These are phyloP conservation scores for Lyophyllum decastes DNA, from an alignment of 768 basidiomycete species.

Conservation along the genomic window DNA sequence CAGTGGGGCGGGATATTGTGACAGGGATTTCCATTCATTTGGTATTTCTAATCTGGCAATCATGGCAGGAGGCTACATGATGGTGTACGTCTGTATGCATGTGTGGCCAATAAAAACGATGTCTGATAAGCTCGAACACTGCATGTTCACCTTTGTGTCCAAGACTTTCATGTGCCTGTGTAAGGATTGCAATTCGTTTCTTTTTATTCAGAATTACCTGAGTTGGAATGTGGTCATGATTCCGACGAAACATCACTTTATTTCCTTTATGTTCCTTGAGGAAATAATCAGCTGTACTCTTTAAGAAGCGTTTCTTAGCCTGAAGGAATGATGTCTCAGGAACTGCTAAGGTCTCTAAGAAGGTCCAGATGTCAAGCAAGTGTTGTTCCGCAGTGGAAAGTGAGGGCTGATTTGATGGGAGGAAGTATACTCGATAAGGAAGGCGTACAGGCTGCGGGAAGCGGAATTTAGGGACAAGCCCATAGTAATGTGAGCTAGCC, in stretches of 20 bases:
- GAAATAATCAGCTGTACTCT: not conserved
- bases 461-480: too few species aligned
- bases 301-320: not conserved
- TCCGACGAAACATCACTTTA: too few species aligned
- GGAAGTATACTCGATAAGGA: too few species aligned
- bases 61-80: conserved; percentile 32
- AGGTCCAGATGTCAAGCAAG: too few species aligned
- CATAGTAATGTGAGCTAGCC: too few species aligned
- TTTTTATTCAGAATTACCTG: conserved; percentile 21
- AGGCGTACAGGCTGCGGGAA: too few species aligned
- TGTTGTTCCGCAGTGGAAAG: too few species aligned
- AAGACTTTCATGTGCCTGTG: conserved; percentile 22
- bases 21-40: conserved; percentile 27
- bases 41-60: conserved; percentile 28
- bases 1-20: conserved; percentile 20
- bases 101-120: conserved; percentile 23
- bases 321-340: too few species aligned
- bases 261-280: conserved; percentile 1
- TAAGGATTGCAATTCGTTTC: conserved; percentile 18
- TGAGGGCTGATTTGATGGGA: too few species aligned
- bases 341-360: too few species aligned
- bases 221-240: too few species aligned
- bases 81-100: conserved; percentile 27
- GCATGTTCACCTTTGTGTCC: conserved; percentile 16
- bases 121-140: not conserved